Percentiles rank a stretch among this genome's conserved stretches.
Conservation (phyloP, 202 grass and related monocot genomes). For the Elaeis oleifera region DNA sequence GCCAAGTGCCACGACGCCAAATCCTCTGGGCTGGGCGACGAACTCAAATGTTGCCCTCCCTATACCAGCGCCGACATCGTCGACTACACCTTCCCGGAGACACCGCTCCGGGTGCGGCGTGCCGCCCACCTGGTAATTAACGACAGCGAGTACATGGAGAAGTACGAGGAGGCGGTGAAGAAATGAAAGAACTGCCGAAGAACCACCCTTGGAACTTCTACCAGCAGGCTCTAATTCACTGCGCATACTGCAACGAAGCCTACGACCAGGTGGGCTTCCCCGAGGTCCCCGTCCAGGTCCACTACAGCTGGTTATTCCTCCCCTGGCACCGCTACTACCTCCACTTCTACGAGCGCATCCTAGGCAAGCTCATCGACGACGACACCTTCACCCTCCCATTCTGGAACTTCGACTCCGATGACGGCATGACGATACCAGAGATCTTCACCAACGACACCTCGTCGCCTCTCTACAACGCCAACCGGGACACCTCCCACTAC, state of each 20-base stretch:
- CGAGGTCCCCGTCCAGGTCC: slow-evolving; percentile 10
- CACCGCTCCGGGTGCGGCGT: slow-evolving; percentile 15
- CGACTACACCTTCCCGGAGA: slow-evolving; percentile 16
- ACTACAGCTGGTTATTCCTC: slow-evolving; percentile 35
- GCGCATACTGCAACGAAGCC: slow-evolving; percentile 29
- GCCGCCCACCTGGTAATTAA: slow-evolving; percentile 17
- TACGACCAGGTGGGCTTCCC: slow-evolving; percentile 12
- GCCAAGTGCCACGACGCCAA: neutral
- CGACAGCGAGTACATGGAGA: slow-evolving; percentile 9
- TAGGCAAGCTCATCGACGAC: slow-evolving; percentile 28
- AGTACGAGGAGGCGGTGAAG: slow-evolving; percentile 24
- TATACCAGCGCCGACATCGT: neutral
- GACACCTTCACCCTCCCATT: slow-evolving; percentile 32
- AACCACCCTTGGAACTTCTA: slow-evolving; percentile 34
- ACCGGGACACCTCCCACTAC: slow-evolving; percentile 17
- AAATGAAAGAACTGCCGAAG: slow-evolving; percentile 19
- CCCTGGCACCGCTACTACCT: slow-evolving; percentile 38
- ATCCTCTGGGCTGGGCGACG: neutral
- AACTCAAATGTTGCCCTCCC: slow-evolving; percentile 22
- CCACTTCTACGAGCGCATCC: slow-evolving; percentile 41
- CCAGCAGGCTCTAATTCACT: slow-evolving; percentile 25
- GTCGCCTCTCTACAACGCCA: slow-evolving; percentile 31
- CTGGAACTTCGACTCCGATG: slow-evolving; percentile 30
- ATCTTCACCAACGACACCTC: slow-evolving; percentile 11
- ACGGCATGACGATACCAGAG: slow-evolving; percentile 25